phyloP scores from a whole-genome alignment of 164 flowering plant genomes.

The Protea cynaroides region DNA sequence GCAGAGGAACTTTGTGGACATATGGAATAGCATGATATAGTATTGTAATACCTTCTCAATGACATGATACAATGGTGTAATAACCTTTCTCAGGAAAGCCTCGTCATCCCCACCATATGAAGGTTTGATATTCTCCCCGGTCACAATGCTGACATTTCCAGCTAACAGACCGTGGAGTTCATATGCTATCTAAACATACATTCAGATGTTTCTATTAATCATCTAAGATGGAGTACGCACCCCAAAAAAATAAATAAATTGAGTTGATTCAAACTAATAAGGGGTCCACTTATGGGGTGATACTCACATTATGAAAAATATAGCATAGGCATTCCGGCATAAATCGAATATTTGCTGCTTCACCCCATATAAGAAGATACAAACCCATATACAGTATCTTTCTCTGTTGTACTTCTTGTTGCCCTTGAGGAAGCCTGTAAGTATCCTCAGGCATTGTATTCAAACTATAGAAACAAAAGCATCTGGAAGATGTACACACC shows the following conservation, averaged over 20 bases:
- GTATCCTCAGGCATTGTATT: background rate
- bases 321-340: constrained; percentile 99
- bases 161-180: constrained; percentile 94
- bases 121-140: constrained; percentile 96
- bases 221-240: background rate
- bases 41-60: constrained; percentile 64
- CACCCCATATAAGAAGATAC: constrained; percentile 97
- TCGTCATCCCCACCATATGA: constrained; percentile 99
- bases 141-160: constrained; percentile 94
- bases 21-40: no score
- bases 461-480: background rate
- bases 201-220: background rate
- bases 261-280: background rate
- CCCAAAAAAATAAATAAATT: background rate
- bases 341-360: constrained; percentile 94
- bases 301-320: constrained; percentile 90
- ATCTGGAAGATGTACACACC: background rate
- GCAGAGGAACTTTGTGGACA: background rate
- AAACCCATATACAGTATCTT: constrained; percentile 95
- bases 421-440: constrained; percentile 79
- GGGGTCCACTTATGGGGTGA: background rate
- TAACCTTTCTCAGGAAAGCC: constrained; percentile 87
- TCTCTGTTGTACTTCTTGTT: constrained; percentile 82
- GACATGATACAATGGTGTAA: constrained; percentile 87
- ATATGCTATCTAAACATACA: constrained; percentile 79